Percentiles rank a stretch among this genome's conserved stretches.
Evolutionary conservation across 2,329 filamentous ascomycete species (phyloP).

Genomic region (Neocatenulostroma microsporum): DNA sequence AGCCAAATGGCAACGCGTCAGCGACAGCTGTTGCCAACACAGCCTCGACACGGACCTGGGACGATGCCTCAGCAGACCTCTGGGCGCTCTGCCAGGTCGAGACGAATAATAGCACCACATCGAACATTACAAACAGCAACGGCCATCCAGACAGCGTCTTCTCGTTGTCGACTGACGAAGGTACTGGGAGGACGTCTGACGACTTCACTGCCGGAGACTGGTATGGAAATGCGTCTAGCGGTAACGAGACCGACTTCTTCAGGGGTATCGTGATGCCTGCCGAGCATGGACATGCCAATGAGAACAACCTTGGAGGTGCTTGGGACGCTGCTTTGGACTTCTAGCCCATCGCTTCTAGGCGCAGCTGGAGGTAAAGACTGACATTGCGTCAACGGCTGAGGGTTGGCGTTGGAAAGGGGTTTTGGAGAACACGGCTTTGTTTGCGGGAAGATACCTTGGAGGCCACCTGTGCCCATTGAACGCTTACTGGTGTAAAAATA

Average conservation of each 20-base stretch:
- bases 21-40: constrained; percentile 6
- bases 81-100: constrained; percentile 26
- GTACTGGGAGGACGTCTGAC: constrained; percentile 6
- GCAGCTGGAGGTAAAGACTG: too few species aligned
- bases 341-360: too few species aligned
- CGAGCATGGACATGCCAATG: constrained; percentile 22
- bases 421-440: too few species aligned
- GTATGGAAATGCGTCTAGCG: constrained; percentile 10
- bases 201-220: constrained; percentile 17
- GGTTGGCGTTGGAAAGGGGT: too few species aligned
- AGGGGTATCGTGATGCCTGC: constrained; percentile 18
- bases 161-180: constrained; percentile 22
- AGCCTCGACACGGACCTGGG: constrained; percentile 11
- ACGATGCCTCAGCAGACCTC: constrained; percentile 23
- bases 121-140: constrained; percentile 10
- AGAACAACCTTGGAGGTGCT: constrained; percentile 33
- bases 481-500: too few species aligned
- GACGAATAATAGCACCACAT: constrained; percentile 14
- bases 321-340: constrained; percentile 10
- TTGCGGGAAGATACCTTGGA: too few species aligned
- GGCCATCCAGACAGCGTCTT: constrained; percentile 20
- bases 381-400: too few species aligned
- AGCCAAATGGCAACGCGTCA: constrained; percentile 5
- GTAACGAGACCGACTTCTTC: constrained; percentile 11
- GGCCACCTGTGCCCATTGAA: too few species aligned